A percentile compares a stretch with the other conserved stretches of the same genome.
Evolutionary conservation across 305 asterid genomes (phyloP).

Genomic region (Ilex paraguariensis): DNA sequence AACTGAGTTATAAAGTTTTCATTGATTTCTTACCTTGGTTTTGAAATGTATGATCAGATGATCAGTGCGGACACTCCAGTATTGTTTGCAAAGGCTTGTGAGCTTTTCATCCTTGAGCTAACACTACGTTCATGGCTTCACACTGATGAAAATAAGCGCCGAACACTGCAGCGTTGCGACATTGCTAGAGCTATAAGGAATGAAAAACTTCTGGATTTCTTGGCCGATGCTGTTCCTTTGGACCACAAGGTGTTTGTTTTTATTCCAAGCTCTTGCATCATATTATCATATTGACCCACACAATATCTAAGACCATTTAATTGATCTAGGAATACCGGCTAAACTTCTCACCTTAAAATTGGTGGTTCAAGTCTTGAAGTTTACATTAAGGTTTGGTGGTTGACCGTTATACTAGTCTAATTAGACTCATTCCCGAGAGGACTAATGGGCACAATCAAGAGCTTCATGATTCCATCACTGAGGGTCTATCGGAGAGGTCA

Average conservation of each 20-base stretch:
- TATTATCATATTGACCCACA: background rate
- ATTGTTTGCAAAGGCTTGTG: constrained; percentile 36
- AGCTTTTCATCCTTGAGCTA: constrained; percentile 33
- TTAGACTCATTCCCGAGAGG: too few relatives aligned
- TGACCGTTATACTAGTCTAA: background rate
- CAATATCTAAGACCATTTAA: too few relatives aligned
- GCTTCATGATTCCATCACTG: too few relatives aligned
- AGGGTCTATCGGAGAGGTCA: too few relatives aligned
- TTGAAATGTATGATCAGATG: constrained; percentile 22
- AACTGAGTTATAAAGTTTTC: too few relatives aligned
- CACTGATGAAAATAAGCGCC: constrained; percentile 15
- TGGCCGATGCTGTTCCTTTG: constrained; percentile 19
- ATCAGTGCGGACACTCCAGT: constrained; percentile 34
- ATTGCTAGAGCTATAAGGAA: constrained; percentile 30
- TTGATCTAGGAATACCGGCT: too few relatives aligned
- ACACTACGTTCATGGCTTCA: constrained; percentile 35
- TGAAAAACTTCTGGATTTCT: constrained; percentile 21
- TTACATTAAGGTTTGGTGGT: background rate
- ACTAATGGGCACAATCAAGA: too few relatives aligned
- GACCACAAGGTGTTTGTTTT: constrained; percentile 20
- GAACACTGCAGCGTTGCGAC: constrained; percentile 28
- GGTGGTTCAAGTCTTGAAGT: background rate
- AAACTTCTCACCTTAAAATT: too few relatives aligned
- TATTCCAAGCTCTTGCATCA: background rate
- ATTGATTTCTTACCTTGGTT: constrained; percentile 4